These are phyloP conservation scores for Kwoniella dendrophila DNA, from an alignment of 768 basidiomycete genomes.

Conservation along the genomic window DNA sequence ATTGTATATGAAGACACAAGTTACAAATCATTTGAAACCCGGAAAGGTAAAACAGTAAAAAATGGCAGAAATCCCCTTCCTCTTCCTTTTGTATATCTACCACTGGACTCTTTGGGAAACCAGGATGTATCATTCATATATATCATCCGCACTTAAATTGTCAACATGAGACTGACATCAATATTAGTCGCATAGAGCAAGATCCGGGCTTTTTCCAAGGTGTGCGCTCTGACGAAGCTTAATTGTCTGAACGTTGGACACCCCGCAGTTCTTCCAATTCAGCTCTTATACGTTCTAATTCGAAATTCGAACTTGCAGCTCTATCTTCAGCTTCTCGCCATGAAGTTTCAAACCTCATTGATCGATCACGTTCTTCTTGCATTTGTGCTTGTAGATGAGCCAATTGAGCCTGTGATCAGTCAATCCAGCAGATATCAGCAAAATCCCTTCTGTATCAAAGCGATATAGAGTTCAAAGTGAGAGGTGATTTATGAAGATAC, in stretches of 20 bases:
- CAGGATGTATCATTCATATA: neutral
- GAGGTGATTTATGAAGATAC: neutral
- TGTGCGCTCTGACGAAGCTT: too few species aligned
- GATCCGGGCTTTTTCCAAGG: too few species aligned
- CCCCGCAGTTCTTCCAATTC: conserved; percentile 34
- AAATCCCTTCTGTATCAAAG: too few species aligned
- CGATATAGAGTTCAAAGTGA: too few species aligned
- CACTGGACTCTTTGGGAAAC: neutral
- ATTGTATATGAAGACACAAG: too few species aligned
- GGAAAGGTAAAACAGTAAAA: neutral
- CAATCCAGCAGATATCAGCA: conserved; percentile 8
- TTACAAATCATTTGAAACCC: too few species aligned
- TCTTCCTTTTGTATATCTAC: too few species aligned
- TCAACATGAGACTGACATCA: too few species aligned
- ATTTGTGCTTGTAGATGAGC: conserved; percentile 21
- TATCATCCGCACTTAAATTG: too few species aligned
- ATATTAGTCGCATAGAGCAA: too few species aligned
- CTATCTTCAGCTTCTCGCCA: conserved; percentile 52
- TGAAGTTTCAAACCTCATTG: conserved; percentile 36
- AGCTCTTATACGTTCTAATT: conserved; percentile 36
- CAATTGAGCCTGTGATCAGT: conserved; percentile 21
- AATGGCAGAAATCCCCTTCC: neutral
- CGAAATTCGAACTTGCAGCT: conserved; percentile 42
- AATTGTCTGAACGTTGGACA: too few species aligned
- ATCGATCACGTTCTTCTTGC: conserved; percentile 36